A percentile compares a stretch with the other conserved stretches of the same genome.
Conservation (phyloP, 2,329 filamentous ascomycete genomes). For the Pyricularia sp. region DNA sequence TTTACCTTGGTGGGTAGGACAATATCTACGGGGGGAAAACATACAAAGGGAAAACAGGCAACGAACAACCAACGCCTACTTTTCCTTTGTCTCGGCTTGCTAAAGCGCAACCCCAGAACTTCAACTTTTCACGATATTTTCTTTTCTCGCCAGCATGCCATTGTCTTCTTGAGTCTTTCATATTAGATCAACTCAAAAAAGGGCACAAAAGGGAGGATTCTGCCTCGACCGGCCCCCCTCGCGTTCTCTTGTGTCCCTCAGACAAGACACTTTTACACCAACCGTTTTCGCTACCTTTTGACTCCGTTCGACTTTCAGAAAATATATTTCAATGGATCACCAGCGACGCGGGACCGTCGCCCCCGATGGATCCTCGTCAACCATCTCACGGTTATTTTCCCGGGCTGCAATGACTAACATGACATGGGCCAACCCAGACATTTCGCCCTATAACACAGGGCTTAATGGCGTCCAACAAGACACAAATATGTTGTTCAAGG, state of each 20-base stretch:
- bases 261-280: not conserved
- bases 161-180: not conserved
- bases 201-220: not conserved
- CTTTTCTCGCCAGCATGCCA: not conserved
- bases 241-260: not conserved
- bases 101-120: not conserved
- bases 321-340: conserved; percentile 18
- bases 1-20: not conserved
- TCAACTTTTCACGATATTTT: not conserved
- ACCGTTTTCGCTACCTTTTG: not conserved
- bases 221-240: not conserved
- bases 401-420: not conserved
- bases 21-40: not conserved
- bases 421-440: conserved; percentile 30
- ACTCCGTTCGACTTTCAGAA: not conserved
- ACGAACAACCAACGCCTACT: not conserved
- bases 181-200: not conserved
- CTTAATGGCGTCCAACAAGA: conserved; percentile 53
- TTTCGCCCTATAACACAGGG: conserved; percentile 44
- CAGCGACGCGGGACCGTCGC: conserved; percentile 19
- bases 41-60: not conserved
- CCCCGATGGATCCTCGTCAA: conserved; percentile 9
- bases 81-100: not conserved
- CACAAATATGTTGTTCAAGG: conserved; percentile 46
- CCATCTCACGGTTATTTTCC: not conserved